These are phyloP conservation scores for Neurospora sp. DNA, from an alignment of 495 filamentous ascomycete genomes.

Conservation along the genomic window DNA sequence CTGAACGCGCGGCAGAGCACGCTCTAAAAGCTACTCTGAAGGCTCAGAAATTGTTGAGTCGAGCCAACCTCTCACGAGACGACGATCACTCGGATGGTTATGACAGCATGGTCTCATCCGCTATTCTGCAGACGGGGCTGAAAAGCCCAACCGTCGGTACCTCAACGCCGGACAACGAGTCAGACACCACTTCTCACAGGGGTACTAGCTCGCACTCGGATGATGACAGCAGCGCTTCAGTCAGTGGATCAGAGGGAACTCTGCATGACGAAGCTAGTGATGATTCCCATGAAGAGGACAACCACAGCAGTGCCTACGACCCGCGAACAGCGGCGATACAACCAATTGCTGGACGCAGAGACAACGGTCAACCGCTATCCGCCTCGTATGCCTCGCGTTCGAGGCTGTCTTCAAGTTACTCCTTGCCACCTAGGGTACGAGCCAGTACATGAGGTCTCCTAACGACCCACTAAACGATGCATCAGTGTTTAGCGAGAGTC, in stretches of 20 bases:
- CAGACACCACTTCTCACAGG: slow-evolving; percentile 1
- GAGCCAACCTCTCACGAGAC: slow-evolving; percentile 27
- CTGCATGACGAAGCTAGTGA: slow-evolving; percentile 15
- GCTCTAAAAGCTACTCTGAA: slow-evolving; percentile 48
- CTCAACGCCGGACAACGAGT: slow-evolving; percentile 3
- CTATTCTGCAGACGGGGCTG: slow-evolving; percentile 16
- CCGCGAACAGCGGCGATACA: slow-evolving; percentile 3
- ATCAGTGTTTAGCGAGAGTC: neutral
- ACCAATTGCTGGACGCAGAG: slow-evolving; percentile 6
- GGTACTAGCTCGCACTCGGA: slow-evolving; percentile 14
- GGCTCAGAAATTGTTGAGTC: slow-evolving; percentile 42
- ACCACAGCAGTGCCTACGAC: neutral
- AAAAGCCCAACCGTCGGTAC: slow-evolving; percentile 7
- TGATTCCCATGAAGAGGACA: neutral
- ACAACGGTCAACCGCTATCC: slow-evolving; percentile 3
- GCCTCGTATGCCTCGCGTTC: slow-evolving; percentile 4
- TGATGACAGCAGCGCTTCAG: slow-evolving; percentile 7
- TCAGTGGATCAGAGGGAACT: slow-evolving; percentile 17
- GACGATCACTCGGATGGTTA: slow-evolving; percentile 20
- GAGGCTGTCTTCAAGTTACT: neutral
- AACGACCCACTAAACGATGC: neutral
- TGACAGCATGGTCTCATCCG: slow-evolving; percentile 23
- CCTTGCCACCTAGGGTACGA: neutral
- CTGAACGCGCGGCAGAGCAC: slow-evolving; percentile 72
- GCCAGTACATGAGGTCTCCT: neutral